phyloP scores from a whole-genome alignment of 805 yeast genomes.

The Zygosaccharomyces bailii region DNA sequence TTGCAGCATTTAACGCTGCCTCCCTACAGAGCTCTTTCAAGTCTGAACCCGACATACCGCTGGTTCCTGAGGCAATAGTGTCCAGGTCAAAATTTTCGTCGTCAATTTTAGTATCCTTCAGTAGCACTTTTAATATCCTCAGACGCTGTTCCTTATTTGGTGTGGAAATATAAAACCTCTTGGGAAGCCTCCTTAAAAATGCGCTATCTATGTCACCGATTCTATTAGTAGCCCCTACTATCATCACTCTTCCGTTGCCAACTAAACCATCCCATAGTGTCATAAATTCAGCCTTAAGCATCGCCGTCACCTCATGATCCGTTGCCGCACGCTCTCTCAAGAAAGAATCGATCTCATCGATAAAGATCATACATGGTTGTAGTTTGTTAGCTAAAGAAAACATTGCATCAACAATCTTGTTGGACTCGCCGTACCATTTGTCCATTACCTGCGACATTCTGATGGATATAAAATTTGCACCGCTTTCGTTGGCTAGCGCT shows the following conservation, averaged over 20 bases:
- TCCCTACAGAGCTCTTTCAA: slow-evolving; percentile 87
- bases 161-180: slow-evolving; percentile 71
- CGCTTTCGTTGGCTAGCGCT: slow-evolving; percentile 87
- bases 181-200: slow-evolving; percentile 88
- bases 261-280: slow-evolving; percentile 93
- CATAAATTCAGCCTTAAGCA: slow-evolving; percentile 95
- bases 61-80: slow-evolving; percentile 57
- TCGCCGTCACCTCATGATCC: slow-evolving; percentile 95
- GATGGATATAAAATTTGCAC: slow-evolving; percentile 85
- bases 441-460: slow-evolving; percentile 94
- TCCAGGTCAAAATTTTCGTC: slow-evolving; percentile 53
- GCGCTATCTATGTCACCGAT: slow-evolving; percentile 91
- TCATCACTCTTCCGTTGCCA: slow-evolving; percentile 74
- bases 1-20: slow-evolving; percentile 85
- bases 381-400: slow-evolving; percentile 85
- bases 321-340: slow-evolving; percentile 75
- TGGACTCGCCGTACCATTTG: slow-evolving; percentile 96
- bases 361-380: slow-evolving; percentile 91
- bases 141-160: slow-evolving; percentile 68
- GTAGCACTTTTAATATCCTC: slow-evolving; percentile 64
- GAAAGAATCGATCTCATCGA: slow-evolving; percentile 95
- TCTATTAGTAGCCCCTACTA: slow-evolving; percentile 93
- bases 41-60: slow-evolving; percentile 86
- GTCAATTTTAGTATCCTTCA: slow-evolving; percentile 63
- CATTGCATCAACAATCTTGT: slow-evolving; percentile 88